Evolutionary conservation across 768 basidiomycete genomes (phyloP).

Genomic region (Rhodotorula sphaerocarpa): DNA sequence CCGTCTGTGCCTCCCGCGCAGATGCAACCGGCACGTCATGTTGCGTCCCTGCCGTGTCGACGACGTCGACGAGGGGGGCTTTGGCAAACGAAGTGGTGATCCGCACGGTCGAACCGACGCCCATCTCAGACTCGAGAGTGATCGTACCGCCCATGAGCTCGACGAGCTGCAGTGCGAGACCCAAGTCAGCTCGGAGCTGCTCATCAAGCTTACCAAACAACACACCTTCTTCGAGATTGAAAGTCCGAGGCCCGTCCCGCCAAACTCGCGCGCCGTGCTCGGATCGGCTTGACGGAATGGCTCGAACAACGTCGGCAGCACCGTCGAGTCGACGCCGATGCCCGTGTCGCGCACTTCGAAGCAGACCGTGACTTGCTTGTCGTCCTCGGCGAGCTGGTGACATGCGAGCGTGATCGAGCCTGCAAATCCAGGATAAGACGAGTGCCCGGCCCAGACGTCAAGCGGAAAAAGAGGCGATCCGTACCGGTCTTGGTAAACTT

Average conservation of each 20-base stretch:
- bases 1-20: background rate
- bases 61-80: slow-evolving; percentile 1
- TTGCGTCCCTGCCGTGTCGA: background rate
- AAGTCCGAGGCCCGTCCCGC: slow-evolving; percentile 85
- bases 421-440: background rate
- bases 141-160: slow-evolving; percentile 27
- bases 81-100: slow-evolving; percentile 10
- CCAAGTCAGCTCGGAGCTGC: background rate
- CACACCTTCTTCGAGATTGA: slow-evolving; percentile 53
- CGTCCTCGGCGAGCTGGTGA: slow-evolving; percentile 23
- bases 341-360: slow-evolving; percentile 35
- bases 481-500: slow-evolving; percentile 28
- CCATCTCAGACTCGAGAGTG: slow-evolving; percentile 1
- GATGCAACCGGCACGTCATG: too few relatives aligned
- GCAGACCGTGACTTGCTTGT: background rate
- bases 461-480: background rate
- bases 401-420: slow-evolving; percentile 24
- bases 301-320: slow-evolving; percentile 33
- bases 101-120: slow-evolving; percentile 7
- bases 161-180: slow-evolving; percentile 18
- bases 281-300: slow-evolving; percentile 70
- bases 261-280: slow-evolving; percentile 79
- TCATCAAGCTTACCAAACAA: too few relatives aligned
- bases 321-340: slow-evolving; percentile 26
- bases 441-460: background rate